Percentiles rank a stretch among this genome's conserved stretches.
These are phyloP conservation scores for Perilla frutescens DNA, from an alignment of 257 asterid species.

Conservation along the genomic window DNA sequence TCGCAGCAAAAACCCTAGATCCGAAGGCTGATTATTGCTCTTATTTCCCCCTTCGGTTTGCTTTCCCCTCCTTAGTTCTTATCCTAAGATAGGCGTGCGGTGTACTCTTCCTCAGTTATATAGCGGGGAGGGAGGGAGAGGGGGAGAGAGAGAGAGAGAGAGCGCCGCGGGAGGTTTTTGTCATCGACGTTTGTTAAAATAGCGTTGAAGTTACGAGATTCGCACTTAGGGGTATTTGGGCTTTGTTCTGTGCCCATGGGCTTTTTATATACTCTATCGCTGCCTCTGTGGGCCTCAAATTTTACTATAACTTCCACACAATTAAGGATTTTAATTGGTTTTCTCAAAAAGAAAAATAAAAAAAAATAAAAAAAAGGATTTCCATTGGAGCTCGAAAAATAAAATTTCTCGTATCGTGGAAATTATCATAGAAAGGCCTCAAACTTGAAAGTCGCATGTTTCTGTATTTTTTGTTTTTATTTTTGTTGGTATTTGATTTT, in stretches of 20 bases:
- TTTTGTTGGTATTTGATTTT: no score
- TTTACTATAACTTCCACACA: no score
- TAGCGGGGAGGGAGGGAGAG: neutral
- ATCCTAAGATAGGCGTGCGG: conserved; percentile 23
- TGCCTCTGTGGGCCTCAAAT: no score
- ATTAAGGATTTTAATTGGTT: no score
- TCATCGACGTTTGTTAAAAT: neutral
- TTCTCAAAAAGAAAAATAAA: no score
- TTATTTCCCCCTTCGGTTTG: neutral
- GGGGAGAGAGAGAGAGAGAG: neutral
- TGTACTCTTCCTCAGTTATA: neutral
- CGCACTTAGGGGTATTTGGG: neutral
- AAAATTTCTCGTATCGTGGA: no score
- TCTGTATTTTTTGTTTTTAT: no score
- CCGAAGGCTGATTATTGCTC: conserved; percentile 28
- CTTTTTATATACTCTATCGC: neutral
- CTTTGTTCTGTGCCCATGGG: neutral
- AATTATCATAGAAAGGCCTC: no score
- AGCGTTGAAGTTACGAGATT: conserved; percentile 14
- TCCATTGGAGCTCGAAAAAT: no score
- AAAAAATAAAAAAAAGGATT: no score
- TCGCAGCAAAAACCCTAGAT: conserved; percentile 49
- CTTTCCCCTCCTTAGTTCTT: neutral
- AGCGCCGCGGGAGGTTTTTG: no score
- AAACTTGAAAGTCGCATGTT: no score